Evolutionary conservation across 345 rosid genomes (phyloP).

Genomic region (Raphanus sativus): DNA sequence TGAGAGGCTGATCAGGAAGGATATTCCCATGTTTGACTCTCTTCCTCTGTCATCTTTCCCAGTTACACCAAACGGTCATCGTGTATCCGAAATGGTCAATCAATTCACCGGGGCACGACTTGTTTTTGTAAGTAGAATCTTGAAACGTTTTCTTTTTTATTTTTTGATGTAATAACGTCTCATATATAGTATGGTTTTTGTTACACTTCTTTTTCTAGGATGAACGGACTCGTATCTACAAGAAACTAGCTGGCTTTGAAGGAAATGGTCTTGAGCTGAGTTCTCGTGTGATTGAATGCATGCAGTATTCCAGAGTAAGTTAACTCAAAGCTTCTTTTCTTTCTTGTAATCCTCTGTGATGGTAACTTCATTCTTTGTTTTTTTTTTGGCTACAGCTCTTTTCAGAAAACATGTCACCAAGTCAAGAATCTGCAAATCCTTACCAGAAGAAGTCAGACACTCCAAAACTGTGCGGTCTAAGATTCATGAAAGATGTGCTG

Average conservation of each 20-base stretch:
- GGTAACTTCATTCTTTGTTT: background rate
- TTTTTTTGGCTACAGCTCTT: slow-evolving; percentile 46
- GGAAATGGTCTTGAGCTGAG: slow-evolving; percentile 69
- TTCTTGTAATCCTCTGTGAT: background rate
- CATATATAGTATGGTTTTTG: slow-evolving; percentile 6
- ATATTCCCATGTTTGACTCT: slow-evolving; percentile 40
- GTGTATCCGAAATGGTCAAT: slow-evolving; percentile 71
- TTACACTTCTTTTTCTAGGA: slow-evolving; percentile 50
- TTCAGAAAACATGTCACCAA: slow-evolving; percentile 51
- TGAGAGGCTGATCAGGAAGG: slow-evolving; percentile 53
- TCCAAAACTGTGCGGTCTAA: slow-evolving; percentile 66
- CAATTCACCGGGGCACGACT: slow-evolving; percentile 56
- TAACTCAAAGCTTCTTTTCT: background rate
- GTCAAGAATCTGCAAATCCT: slow-evolving; percentile 44
- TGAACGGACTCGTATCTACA: slow-evolving; percentile 73
- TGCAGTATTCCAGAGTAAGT: slow-evolving; percentile 81
- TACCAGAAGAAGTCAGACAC: slow-evolving; percentile 47
- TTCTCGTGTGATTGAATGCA: slow-evolving; percentile 66
- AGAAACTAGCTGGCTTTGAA: slow-evolving; percentile 65
- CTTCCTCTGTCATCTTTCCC: slow-evolving; percentile 60
- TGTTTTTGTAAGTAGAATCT: slow-evolving; percentile 57
- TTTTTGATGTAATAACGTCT: background rate
- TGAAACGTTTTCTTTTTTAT: background rate
- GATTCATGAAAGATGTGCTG: slow-evolving; percentile 85
- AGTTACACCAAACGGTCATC: slow-evolving; percentile 81